Evolutionary conservation across 2,329 filamentous ascomycete genomes (phyloP), one percentile per base, ranked within the genome.

Genomic region (Mycosphaerella arachidis): DNA sequence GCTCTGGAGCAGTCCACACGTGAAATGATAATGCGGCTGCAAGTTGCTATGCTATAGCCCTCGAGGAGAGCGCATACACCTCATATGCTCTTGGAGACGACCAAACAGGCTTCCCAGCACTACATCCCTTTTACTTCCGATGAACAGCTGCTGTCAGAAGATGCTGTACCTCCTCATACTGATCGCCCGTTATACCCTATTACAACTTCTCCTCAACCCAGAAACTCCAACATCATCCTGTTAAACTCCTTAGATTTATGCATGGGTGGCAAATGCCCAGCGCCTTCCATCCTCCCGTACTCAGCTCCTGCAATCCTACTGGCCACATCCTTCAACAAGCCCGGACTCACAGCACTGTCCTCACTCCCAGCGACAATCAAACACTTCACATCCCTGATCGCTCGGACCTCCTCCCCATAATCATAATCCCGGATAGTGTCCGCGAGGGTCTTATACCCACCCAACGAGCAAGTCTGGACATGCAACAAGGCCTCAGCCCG

Each of bases 261-360:
- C 63, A 72, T 65, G 30, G 69, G 69, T 48, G 68, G 70, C 55
- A 71, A 56, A 65, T 72, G 70, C 10, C 70, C 70, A 35, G 65
- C 65, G 6, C 62, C 62, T 43, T 65, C 56, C 66, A 71, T 63
- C 57, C 55, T 53, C 48, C 66, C 66, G 59, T 61, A 70, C 35
- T 57, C 52, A 18, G 62, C 64, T 20, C 59, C 62, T 50, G 29
- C 33, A 30, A 69, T 65, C 59, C 56, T 48, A 8, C 59, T 55
- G 37, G 67, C 65, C 43, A 69, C 57, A 33, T 67, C 64, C 51
- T 61, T 59, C 63, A 71, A 56, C 48, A 60, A 55, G 27, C 63
- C 56, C 18, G 58, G 30, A 45, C 57, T 56, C 8, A 63, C 62
- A 27, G 68, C 67, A 5, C 48, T 48, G 59, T 70, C 68, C 56